Evolutionary conservation across 1,139 yeast genomes (phyloP), one percentile per base, ranked within the genome.

Genomic region (Suhomyces yuchorum): DNA sequence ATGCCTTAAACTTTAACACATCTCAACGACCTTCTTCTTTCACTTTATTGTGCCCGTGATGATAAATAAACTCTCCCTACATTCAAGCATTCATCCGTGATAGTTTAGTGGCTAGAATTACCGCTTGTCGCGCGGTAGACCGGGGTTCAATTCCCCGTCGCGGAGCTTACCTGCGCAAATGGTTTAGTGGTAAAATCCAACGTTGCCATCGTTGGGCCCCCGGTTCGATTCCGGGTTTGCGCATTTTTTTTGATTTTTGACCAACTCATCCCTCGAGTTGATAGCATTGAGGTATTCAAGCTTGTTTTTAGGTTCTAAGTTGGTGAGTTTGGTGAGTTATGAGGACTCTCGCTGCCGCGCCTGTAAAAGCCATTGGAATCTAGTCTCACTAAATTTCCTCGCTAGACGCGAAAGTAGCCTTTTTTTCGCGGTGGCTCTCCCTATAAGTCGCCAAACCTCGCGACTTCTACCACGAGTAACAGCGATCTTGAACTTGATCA

Each of bases 121-220:
- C 74, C 75, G 75, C 68, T 70, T 71, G 75, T 70, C 78, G 77
- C 82, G 78, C 73, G 82, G 82, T 75, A 74, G 83, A 78, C 82
- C 83, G 81, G 83, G 83, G 83, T 78, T 78, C 83, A 75, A 78
- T 78, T 78, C 83, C 83, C 83, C 81, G 83, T 78, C 81, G 78
- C 81, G 82, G 82, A 78, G 83, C 57, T 52, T 48, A 17, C 33
- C 37, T 39, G 56, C 56, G 56, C 56, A 51, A 53, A 50, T 53
- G 56, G 56, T 53, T 53, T 53, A 53, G 56, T 53, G 55, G 56
- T 53, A 53, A 52, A 53, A 53, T 41, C 51, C 53, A 46, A 43
- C 52, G 51, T 50, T 47, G 52, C 52, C 52, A 51, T 51, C 54
- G 54, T 47, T 51, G 54, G 54, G 54, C 54, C 54, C 54, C 54